Conservation (phyloP, 306 rosid genomes). For the Fagus sylvatica region DNA sequence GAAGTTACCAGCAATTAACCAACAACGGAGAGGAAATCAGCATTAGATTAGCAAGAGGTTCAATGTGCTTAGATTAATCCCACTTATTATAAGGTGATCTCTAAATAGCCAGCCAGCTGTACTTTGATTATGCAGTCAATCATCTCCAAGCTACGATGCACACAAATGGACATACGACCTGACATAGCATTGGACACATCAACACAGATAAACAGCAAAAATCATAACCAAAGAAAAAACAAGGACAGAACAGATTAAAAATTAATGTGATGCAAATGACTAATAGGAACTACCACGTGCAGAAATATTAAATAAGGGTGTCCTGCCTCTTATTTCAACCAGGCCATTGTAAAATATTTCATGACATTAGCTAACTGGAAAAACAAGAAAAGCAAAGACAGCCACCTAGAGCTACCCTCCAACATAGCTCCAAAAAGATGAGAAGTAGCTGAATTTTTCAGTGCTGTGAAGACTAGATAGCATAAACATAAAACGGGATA, state of each 20-base stretch:
- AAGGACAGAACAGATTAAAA: not conserved
- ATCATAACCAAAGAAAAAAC: not conserved
- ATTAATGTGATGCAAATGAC: not conserved
- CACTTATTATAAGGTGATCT: not conserved
- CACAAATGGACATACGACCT: not conserved
- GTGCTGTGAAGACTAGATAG: slow-evolving; percentile 33
- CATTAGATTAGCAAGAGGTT: not conserved
- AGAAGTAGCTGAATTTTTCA: slow-evolving; percentile 16
- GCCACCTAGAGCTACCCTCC: slow-evolving; percentile 5
- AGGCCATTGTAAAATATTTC: slow-evolving; percentile 2
- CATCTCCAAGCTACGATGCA: not conserved
- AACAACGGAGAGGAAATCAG: not conserved
- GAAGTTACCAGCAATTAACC: too few relatives aligned
- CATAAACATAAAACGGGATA: slow-evolving; percentile 9
- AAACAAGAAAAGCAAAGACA: slow-evolving; percentile 13
- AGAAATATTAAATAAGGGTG: too few relatives aligned
- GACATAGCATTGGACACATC: not conserved
- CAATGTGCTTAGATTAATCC: not conserved
- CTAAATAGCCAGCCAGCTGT: not conserved
- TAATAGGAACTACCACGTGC: not conserved
- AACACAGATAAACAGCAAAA: not conserved
- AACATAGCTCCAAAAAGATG: not conserved
- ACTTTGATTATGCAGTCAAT: not conserved
- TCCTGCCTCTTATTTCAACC: slow-evolving; percentile 26
- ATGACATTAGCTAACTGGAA: slow-evolving; percentile 4